Conservation (phyloP, 768 basidiomycete genomes). For the Trametes elegans region DNA sequence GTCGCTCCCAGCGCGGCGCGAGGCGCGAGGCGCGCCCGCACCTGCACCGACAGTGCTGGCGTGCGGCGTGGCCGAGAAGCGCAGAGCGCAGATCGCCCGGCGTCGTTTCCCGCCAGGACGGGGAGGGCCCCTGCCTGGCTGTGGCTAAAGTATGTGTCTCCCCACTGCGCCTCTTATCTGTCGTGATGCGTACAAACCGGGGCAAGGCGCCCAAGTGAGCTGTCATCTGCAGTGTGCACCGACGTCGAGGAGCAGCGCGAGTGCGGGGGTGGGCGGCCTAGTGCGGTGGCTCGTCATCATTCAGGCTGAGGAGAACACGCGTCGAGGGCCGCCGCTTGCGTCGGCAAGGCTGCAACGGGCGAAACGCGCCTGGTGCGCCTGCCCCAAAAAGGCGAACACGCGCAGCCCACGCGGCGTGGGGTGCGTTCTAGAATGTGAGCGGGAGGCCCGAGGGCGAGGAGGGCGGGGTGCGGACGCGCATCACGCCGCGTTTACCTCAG, state of each 20-base stretch:
- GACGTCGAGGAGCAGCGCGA: not conserved
- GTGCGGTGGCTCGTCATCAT: conserved; percentile 2
- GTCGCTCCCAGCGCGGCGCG: conserved; percentile 14
- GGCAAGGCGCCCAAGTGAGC: too few species aligned
- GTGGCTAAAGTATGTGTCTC: too few species aligned
- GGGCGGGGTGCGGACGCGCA: conserved; percentile 28
- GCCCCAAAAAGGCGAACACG: conserved; percentile 35
- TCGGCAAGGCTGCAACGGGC: conserved; percentile 16
- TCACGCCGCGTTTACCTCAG: conserved; percentile 32
- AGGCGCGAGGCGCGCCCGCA: not conserved
- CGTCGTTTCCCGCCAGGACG: conserved; percentile 7
- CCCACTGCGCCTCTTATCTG: conserved; percentile 19
- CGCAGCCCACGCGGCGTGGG: conserved; percentile 32
- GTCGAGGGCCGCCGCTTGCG: conserved; percentile 14
- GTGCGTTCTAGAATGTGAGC: conserved; percentile 27
- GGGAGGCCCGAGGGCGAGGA: conserved; percentile 9
- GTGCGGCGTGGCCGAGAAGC: not conserved
- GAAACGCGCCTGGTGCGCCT: conserved; percentile 24
- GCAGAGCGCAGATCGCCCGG: conserved; percentile 16
- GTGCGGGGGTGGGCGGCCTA: not conserved
- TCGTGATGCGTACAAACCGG: too few species aligned
- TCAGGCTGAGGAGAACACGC: conserved; percentile 5
- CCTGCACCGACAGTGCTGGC: too few species aligned
- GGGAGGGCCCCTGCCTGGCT: too few species aligned
- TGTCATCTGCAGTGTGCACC: not conserved